These are phyloP conservation scores for Daldinia loculata DNA, from an alignment of 495 filamentous ascomycete genomes.

Conservation along the genomic window DNA sequence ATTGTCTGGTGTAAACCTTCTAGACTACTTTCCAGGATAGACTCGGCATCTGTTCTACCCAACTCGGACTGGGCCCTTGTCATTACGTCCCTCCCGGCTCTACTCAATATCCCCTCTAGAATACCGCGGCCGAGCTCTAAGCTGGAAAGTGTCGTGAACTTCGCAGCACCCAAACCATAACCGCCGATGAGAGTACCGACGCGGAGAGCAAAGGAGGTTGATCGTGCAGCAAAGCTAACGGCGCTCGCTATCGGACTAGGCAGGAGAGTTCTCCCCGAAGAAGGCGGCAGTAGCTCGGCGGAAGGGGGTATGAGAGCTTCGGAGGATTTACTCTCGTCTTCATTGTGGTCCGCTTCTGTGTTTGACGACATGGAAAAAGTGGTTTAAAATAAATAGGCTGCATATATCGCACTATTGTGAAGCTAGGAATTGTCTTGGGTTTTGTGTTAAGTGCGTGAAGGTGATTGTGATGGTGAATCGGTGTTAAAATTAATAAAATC, in stretches of 20 bases:
- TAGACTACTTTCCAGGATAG: slow-evolving; percentile 68
- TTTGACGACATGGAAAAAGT: slow-evolving; percentile 4
- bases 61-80: slow-evolving; percentile 61
- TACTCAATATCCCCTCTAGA: slow-evolving; percentile 70
- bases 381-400: neutral
- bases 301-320: slow-evolving; percentile 8
- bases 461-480: neutral
- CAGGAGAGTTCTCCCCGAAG: slow-evolving; percentile 67
- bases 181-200: slow-evolving; percentile 73
- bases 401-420: slow-evolving; percentile 10
- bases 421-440: neutral
- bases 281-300: slow-evolving; percentile 2
- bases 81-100: slow-evolving; percentile 74
- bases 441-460: neutral
- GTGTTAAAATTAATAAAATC: neutral
- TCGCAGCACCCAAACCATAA: slow-evolving; percentile 69
- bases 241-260: slow-evolving; percentile 71
- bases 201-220: slow-evolving; percentile 74
- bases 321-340: slow-evolving; percentile 1
- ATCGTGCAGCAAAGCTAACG: slow-evolving; percentile 74
- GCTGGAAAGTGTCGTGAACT: slow-evolving; percentile 73
- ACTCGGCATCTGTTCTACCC: slow-evolving; percentile 68
- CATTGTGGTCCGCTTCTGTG: slow-evolving; percentile 19
- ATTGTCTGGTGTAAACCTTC: slow-evolving; percentile 69
- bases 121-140: slow-evolving; percentile 73